phyloP scores from a whole-genome alignment of 1,139 yeast genomes.

The Candida albicans region DNA sequence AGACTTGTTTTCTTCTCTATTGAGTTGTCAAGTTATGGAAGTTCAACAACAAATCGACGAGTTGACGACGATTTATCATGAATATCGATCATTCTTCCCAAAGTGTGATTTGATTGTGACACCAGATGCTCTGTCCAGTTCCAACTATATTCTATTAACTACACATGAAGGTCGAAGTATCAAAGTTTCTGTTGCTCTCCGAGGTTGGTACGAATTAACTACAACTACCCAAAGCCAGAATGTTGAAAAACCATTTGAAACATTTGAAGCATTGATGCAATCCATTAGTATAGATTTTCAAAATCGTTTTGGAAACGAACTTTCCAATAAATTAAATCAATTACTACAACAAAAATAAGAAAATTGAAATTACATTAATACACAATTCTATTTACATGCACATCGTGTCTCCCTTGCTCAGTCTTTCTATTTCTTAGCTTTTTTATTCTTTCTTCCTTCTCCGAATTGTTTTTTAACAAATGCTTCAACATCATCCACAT shows the following conservation, averaged over 20 bases:
- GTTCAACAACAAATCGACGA: slow-evolving; percentile 21
- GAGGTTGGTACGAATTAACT: slow-evolving; percentile 35
- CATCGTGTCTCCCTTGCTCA: not conserved
- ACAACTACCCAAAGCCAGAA: no score
- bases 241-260: slow-evolving; percentile 25
- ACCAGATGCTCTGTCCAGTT: not conserved
- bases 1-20: not conserved
- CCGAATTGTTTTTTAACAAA: slow-evolving; percentile 19
- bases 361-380: not conserved
- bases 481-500: slow-evolving; percentile 73
- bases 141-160: slow-evolving; percentile 8
- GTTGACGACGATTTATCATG: slow-evolving; percentile 24
- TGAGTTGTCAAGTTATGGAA: slow-evolving; percentile 18
- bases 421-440: not conserved
- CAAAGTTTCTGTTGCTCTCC: slow-evolving; percentile 29
- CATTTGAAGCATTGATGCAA: slow-evolving; percentile 49
- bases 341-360: slow-evolving; percentile 9
- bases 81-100: slow-evolving; percentile 31
- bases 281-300: slow-evolving; percentile 32
- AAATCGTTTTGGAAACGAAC: slow-evolving; percentile 27
- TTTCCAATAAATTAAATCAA: slow-evolving; percentile 24
- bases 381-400: slow-evolving; percentile 2
- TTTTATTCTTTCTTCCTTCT: not conserved
- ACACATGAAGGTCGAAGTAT: slow-evolving; percentile 20
- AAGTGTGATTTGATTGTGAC: slow-evolving; percentile 18